Evolutionary conservation across 495 filamentous ascomycete genomes (phyloP).

Genomic region (Aspergillus biplanus): DNA sequence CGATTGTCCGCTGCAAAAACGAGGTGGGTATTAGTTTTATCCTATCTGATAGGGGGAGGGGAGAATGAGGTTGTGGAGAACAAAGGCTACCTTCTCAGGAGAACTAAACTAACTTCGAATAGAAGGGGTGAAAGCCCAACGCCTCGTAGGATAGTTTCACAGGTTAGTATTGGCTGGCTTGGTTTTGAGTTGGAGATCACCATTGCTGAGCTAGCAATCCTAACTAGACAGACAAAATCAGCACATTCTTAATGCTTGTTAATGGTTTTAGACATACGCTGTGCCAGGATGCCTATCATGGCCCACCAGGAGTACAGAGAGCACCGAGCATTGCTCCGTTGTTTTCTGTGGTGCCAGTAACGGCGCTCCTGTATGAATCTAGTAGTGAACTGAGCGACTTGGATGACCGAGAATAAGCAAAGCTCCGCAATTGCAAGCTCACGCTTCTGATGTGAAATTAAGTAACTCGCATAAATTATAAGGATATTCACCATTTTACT

Average conservation of each 20-base stretch:
- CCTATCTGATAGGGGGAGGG: background rate
- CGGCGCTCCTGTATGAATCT: constrained; percentile 36
- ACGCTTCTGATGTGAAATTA: constrained; percentile 26
- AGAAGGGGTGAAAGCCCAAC: constrained; percentile 41
- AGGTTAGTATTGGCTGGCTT: constrained; percentile 28
- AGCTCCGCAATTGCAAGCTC: constrained; percentile 37
- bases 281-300: constrained; percentile 34
- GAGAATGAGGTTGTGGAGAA: background rate
- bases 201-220: constrained; percentile 35
- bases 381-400: constrained; percentile 27
- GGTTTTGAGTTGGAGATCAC: constrained; percentile 30
- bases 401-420: constrained; percentile 32
- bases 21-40: constrained; percentile 1
- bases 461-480: background rate
- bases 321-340: constrained; percentile 26
- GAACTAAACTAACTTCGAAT: constrained; percentile 40
- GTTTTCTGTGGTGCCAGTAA: constrained; percentile 40
- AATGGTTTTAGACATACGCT: constrained; percentile 26
- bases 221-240: constrained; percentile 25
- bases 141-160: constrained; percentile 33
- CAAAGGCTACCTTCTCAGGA: constrained; percentile 34
- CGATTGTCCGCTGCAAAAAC: constrained; percentile 33
- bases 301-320: constrained; percentile 36
- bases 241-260: background rate
- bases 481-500: background rate